These are phyloP conservation scores for Russula vinacea DNA, from an alignment of 768 basidiomycete genomes.

Conservation along the genomic window DNA sequence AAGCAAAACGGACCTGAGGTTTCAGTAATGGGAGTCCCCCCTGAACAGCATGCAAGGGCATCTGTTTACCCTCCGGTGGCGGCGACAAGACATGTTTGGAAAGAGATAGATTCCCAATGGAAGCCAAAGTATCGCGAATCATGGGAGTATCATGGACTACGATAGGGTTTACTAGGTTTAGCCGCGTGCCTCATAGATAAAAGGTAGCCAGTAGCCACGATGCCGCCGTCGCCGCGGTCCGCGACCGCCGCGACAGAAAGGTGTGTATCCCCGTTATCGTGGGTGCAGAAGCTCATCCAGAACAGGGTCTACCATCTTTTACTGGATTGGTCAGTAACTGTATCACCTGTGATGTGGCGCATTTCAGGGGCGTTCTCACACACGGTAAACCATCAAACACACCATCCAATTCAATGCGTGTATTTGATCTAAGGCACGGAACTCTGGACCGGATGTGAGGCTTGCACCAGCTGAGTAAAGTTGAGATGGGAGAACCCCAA, in stretches of 20 bases:
- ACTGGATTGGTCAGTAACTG: too few species aligned
- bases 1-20: not conserved
- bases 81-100: conserved; percentile 11
- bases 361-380: too few species aligned
- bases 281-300: not conserved
- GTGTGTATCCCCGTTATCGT: conserved; percentile 1
- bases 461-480: too few species aligned
- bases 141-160: not conserved
- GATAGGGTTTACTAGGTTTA: conserved; percentile 5
- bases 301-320: not conserved
- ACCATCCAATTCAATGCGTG: too few species aligned
- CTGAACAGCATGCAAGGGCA: not conserved
- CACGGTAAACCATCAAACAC: too few species aligned
- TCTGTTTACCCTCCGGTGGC: conserved; percentile 6
- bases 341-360: too few species aligned
- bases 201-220: conserved; percentile 7
- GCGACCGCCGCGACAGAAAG: not conserved
- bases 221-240: not conserved
- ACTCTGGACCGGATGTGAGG: too few species aligned
- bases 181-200: conserved; percentile 14
- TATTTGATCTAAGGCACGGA: too few species aligned
- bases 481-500: too few species aligned
- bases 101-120: conserved; percentile 17
- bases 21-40: conserved; percentile 12
- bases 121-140: conserved; percentile 3